phyloP scores from a whole-genome alignment of 352 stramenopile species.

The Phytophthora quininea region DNA sequence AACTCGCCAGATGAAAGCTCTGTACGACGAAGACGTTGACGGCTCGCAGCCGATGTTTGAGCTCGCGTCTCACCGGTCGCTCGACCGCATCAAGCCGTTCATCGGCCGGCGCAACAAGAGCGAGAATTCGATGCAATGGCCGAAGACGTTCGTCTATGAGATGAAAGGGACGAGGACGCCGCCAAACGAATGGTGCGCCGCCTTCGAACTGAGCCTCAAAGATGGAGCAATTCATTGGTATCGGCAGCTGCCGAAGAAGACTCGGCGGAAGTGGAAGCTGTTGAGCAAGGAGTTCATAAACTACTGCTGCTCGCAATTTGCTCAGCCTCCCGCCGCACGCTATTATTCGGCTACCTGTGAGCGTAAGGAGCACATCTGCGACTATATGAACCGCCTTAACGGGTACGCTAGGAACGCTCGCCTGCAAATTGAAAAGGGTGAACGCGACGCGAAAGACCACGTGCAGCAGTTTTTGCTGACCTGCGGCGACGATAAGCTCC shows the following conservation, averaged over 20 bases:
- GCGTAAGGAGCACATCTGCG: neutral
- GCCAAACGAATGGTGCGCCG: slow-evolving; percentile 3
- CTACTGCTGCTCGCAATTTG: slow-evolving; percentile 3
- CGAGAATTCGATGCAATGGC: slow-evolving; percentile 15
- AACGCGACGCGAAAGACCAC: neutral
- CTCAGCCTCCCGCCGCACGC: neutral
- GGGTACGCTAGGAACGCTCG: neutral
- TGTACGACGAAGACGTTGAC: no score
- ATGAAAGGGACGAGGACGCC: slow-evolving; percentile 6
- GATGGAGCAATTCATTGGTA: slow-evolving; percentile 11
- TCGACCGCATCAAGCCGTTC: slow-evolving; percentile 5
- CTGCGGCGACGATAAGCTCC: neutral
- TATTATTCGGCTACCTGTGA: neutral
- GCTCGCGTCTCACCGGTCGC: neutral
- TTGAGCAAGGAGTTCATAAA: slow-evolving; percentile 3
- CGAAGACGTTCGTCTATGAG: slow-evolving; percentile 8
- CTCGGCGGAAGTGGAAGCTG: neutral
- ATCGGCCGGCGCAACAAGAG: slow-evolving; percentile 2
- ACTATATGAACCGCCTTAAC: neutral
- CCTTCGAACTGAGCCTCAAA: slow-evolving; percentile 3
- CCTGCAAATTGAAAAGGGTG: neutral
- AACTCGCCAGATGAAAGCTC: neutral
- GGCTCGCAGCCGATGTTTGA: neutral
- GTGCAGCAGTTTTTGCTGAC: neutral
- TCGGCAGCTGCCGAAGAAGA: slow-evolving; percentile 7